phyloP scores from a whole-genome alignment of 2,329 filamentous ascomycete species.

The Hymenoscyphus scutula region DNA sequence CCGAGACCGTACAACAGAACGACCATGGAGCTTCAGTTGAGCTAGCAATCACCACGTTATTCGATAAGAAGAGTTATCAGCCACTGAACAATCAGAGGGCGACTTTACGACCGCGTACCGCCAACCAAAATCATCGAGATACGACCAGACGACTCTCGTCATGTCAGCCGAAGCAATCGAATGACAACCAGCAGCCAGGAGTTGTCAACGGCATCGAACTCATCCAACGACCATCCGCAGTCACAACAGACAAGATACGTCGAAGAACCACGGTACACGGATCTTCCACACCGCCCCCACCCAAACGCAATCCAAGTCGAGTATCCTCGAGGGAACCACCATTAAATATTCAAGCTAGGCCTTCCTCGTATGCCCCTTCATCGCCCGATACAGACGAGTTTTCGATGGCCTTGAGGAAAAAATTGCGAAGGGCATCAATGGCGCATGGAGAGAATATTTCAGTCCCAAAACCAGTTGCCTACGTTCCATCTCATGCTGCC shows the following conservation, averaged over 20 bases:
- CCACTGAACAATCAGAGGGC: conserved; percentile 5
- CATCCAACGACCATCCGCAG: not conserved
- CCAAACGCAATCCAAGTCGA: not conserved
- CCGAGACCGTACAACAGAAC: not conserved
- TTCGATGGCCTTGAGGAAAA: not conserved
- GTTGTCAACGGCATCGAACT: not conserved
- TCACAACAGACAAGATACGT: not conserved
- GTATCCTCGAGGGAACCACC: not conserved
- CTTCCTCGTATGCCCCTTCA: not conserved
- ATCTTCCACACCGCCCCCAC: not conserved
- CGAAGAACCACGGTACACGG: not conserved
- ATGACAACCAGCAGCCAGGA: not conserved
- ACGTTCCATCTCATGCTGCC: conserved; percentile 21
- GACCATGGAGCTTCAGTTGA: not conserved
- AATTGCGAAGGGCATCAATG: conserved; percentile 2
- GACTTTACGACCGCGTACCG: not conserved
- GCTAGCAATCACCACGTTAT: not conserved
- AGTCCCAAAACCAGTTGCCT: conserved; percentile 8
- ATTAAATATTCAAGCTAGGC: not conserved
- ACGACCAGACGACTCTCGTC: not conserved
- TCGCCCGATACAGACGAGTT: conserved; percentile 5
- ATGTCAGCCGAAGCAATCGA: not conserved
- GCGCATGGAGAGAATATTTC: not conserved
- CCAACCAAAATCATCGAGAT: not conserved
- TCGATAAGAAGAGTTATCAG: conserved; percentile 5